A percentile compares a stretch with the other conserved stretches of the same genome.
phyloP scores from a whole-genome alignment of 2,329 filamentous ascomycete genomes.

The Cladosporium colombiae region DNA sequence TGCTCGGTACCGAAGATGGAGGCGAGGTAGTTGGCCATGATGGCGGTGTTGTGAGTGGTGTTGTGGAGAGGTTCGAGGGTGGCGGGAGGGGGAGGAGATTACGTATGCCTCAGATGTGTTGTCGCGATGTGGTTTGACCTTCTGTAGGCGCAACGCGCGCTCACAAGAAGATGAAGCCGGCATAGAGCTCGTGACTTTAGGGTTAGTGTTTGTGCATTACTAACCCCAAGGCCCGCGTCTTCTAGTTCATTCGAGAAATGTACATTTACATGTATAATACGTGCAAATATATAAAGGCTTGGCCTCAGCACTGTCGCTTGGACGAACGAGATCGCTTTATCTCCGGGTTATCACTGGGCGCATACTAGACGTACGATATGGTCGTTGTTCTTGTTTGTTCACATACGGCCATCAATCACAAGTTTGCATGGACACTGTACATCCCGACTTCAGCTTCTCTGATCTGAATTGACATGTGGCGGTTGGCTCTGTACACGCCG shows the following conservation, averaged over 20 bases:
- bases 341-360: background rate
- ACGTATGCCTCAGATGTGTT: background rate
- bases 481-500: background rate
- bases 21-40: slow-evolving; percentile 96
- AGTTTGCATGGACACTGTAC: background rate
- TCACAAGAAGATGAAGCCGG: too few relatives aligned
- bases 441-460: background rate
- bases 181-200: background rate
- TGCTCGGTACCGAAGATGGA: slow-evolving; percentile 99
- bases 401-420: too few relatives aligned
- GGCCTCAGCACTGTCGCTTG: background rate
- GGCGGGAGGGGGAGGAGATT: background rate
- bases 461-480: background rate
- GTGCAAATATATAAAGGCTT: background rate
- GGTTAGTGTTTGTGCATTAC: background rate
- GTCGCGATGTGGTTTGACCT: background rate
- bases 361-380: background rate
- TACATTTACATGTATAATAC: background rate
- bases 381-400: background rate
- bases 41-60: slow-evolving; percentile 25
- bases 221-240: background rate
- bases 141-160: background rate
- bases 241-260: background rate
- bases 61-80: background rate
- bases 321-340: background rate